phyloP scores from a whole-genome alignment of 768 basidiomycete species.

The Trametopsis cervina region DNA sequence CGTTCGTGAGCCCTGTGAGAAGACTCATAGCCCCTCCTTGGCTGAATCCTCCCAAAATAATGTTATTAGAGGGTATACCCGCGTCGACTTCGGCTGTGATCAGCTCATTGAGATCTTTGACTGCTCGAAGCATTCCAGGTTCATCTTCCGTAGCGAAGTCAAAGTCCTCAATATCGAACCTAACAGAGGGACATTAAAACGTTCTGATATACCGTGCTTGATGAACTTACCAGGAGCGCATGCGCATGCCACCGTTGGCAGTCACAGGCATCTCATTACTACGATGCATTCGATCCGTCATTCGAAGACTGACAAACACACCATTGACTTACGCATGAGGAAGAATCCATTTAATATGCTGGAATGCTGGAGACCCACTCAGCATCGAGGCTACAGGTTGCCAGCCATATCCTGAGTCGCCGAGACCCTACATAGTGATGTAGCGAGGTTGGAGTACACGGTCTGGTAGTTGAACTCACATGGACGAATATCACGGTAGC shows the following conservation, averaged over 20 bases:
- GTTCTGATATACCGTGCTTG: no score
- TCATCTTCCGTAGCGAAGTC: conserved; percentile 58
- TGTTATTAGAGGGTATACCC: conserved; percentile 60
- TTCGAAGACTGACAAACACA: not conserved
- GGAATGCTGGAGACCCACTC: conserved; percentile 41
- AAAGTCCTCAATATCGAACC: conserved; percentile 76
- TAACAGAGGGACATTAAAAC: conserved; percentile 22
- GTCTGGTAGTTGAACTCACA: conserved; percentile 44
- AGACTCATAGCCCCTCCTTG: conserved; percentile 80
- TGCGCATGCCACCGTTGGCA: conserved; percentile 63
- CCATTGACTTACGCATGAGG: conserved; percentile 62
- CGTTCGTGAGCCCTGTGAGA: conserved; percentile 63
- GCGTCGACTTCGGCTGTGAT: conserved; percentile 69
- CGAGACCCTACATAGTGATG: conserved; percentile 60
- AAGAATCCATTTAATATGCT: conserved; percentile 85
- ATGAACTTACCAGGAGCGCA: conserved; percentile 69
- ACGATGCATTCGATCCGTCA: not conserved
- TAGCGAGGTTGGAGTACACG: not conserved
- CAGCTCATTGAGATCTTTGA: conserved; percentile 53
- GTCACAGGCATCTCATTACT: conserved; percentile 59
- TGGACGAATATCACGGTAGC: conserved; percentile 89
- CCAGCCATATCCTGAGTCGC: conserved; percentile 74
- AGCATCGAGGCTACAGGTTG: conserved; percentile 69
- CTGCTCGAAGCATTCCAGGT: conserved; percentile 62
- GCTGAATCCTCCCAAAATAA: conserved; percentile 85